These are phyloP conservation scores for Daldinia loculata DNA, from an alignment of 495 filamentous ascomycete genomes.

Conservation along the genomic window DNA sequence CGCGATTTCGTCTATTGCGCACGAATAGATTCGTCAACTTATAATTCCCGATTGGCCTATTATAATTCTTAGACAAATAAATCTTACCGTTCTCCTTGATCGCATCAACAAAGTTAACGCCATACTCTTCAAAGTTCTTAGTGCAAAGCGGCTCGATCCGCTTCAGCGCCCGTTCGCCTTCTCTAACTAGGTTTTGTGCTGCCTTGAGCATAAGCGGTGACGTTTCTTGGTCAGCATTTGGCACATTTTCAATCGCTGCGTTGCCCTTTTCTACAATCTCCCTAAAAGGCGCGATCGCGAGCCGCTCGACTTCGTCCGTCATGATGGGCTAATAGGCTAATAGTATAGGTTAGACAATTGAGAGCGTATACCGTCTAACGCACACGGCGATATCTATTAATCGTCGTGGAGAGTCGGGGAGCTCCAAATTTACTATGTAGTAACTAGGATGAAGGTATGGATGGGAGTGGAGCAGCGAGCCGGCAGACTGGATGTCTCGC, in stretches of 20 bases:
- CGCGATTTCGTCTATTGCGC: conserved; percentile 51
- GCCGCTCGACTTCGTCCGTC: conserved; percentile 50
- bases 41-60: conserved; percentile 5
- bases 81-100: conserved; percentile 55
- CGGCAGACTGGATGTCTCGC: conserved; percentile 23
- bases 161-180: conserved; percentile 54
- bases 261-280: conserved; percentile 54
- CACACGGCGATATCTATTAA: conserved; percentile 14
- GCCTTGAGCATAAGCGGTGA: conserved; percentile 52
- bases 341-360: conserved; percentile 9
- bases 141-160: conserved; percentile 54
- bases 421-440: conserved; percentile 17
- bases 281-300: conserved; percentile 52
- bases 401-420: conserved; percentile 6
- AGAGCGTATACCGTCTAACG: conserved; percentile 17
- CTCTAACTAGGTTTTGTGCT: conserved; percentile 50
- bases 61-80: conserved; percentile 3
- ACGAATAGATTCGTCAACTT: conserved; percentile 7
- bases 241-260: conserved; percentile 50
- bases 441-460: conserved; percentile 17
- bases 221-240: conserved; percentile 42
- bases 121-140: conserved; percentile 52
- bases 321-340: conserved; percentile 27
- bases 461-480: conserved; percentile 36
- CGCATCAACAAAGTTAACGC: conserved; percentile 50